Base-by-base conservation (phyloP, 176 grass and related monocot genomes). In the Guadua angustifolia region DNA sequence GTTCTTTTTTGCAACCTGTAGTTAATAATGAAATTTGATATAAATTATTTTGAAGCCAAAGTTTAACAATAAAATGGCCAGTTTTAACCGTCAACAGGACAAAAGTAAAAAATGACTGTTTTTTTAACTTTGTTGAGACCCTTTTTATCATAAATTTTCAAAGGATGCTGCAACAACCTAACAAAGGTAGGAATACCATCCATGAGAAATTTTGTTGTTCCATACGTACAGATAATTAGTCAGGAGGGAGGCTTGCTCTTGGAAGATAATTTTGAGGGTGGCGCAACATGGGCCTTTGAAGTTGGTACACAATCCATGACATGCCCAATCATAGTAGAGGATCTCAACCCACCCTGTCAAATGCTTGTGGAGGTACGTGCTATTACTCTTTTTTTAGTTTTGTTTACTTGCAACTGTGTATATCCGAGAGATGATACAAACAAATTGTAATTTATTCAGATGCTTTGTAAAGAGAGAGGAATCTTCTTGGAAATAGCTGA, bases 251-350 rank as follows among this genome's bases (percentile, higher is more conserved):
- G 91, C 19, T 75, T 93, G 50, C 83, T 93, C 52, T 86, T 93
- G 73, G 88, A 90, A 80, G 91, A 93, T 66, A 84, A 90, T 63
- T 90, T 87, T 46, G 91, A 90, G 71, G 91, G 88, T 59, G 91
- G 91, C 67, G 91, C 88, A 32, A 93, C 88, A 47, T 93, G 91
- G 91, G 91, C 91, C 56, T 93, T 93, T 74, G 88, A 93, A 73
- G 84, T 93, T 25, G 91, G 91, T 71, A 82, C 91, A 32, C 88
- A 88, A 50, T 87, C 88, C 0, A 90, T 90, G 88, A 87, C 80
- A 33, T 90, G 91, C 21, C 91, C 91, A 52, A 93, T 93, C 39
- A 87, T 90, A 10, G 91, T 93, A 42, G 91, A 93, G 83, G 91
- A 93, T 93, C 87, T 93, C 18, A 89, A 75, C 64, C 88, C 76